Evolutionary conservation across 2,329 filamentous ascomycete genomes (phyloP).

Genomic region (Diaporthe batatas): DNA sequence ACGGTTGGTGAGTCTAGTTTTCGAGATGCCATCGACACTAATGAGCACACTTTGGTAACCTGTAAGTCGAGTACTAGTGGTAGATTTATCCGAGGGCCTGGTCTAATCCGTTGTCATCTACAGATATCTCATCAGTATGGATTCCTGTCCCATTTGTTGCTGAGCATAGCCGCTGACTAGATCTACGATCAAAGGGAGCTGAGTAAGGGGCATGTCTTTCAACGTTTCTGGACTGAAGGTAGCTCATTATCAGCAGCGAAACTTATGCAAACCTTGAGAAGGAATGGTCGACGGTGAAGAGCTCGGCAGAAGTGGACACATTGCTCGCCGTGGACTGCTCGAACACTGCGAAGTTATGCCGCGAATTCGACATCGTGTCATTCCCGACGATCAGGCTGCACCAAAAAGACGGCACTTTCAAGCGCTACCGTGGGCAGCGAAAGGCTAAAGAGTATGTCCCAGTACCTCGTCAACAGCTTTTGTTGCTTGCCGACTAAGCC

Average conservation of each 20-base stretch:
- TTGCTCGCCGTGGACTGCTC: slow-evolving; percentile 43
- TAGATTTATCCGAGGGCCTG: background rate
- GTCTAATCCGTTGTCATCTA: background rate
- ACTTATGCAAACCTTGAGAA: background rate
- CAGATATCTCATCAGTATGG: slow-evolving; percentile 31
- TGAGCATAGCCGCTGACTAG: background rate
- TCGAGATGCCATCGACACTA: slow-evolving; percentile 15
- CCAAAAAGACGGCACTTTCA: slow-evolving; percentile 31
- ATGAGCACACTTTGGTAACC: slow-evolving; percentile 35
- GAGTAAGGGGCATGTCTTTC: slow-evolving; percentile 6
- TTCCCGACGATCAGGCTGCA: slow-evolving; percentile 43
- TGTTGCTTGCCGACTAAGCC: background rate
- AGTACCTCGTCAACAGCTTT: too few species aligned
- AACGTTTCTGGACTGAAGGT: background rate
- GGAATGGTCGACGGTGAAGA: slow-evolving; percentile 38
- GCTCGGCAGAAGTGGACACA: slow-evolving; percentile 5
- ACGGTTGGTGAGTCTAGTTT: slow-evolving; percentile 24
- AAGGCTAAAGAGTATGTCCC: slow-evolving; percentile 37
- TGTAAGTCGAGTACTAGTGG: slow-evolving; percentile 18
- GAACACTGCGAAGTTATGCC: slow-evolving; percentile 23
- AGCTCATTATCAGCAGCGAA: slow-evolving; percentile 8
- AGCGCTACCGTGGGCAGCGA: slow-evolving; percentile 40
- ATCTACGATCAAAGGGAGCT: background rate
- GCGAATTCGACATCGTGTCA: slow-evolving; percentile 38
- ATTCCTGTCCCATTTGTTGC: background rate